Percentiles rank a stretch among this genome's conserved stretches.
Evolutionary conservation across 257 asterid species (phyloP).

Genomic region (Agastache rugosa): DNA sequence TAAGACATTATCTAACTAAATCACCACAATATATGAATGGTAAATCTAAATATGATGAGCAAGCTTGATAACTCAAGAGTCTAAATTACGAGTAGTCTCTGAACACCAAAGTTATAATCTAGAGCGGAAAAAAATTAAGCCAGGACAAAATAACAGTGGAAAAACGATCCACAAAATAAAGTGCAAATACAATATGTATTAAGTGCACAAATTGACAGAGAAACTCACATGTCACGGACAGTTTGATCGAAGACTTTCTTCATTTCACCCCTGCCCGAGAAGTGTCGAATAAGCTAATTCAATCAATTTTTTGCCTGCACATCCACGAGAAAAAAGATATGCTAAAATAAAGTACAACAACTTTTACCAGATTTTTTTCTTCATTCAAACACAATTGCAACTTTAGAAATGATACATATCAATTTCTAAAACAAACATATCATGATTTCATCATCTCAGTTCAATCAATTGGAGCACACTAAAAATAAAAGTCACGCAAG

Average conservation of each 20-base stretch:
- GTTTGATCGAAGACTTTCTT: constrained; percentile 97
- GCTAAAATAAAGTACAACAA: constrained; percentile 16
- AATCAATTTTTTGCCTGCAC: constrained; percentile 38
- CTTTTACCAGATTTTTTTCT: constrained; percentile 20
- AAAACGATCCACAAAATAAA: constrained; percentile 27
- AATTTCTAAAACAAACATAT: constrained; percentile 10
- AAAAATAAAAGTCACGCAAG: constrained; percentile 14
- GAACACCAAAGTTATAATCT: neutral
- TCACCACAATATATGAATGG: neutral
- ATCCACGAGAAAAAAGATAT: constrained; percentile 12
- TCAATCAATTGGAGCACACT: constrained; percentile 25
- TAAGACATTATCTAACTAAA: constrained; percentile 16
- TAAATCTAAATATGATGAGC: neutral
- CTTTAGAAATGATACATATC: constrained; percentile 11
- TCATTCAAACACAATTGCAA: constrained; percentile 31
- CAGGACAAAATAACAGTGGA: constrained; percentile 12
- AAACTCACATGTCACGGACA: constrained; percentile 88
- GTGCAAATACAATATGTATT: neutral
- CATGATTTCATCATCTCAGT: constrained; percentile 1
- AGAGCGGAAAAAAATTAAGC: neutral
- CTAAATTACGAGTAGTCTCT: neutral
- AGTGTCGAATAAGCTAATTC: constrained; percentile 44
- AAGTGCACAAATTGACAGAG: neutral
- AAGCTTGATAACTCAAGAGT: constrained; percentile 10
- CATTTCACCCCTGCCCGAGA: constrained; percentile 57